Conservation (phyloP, 805 yeast genomes). For the Cyberlindnera japonica region DNA sequence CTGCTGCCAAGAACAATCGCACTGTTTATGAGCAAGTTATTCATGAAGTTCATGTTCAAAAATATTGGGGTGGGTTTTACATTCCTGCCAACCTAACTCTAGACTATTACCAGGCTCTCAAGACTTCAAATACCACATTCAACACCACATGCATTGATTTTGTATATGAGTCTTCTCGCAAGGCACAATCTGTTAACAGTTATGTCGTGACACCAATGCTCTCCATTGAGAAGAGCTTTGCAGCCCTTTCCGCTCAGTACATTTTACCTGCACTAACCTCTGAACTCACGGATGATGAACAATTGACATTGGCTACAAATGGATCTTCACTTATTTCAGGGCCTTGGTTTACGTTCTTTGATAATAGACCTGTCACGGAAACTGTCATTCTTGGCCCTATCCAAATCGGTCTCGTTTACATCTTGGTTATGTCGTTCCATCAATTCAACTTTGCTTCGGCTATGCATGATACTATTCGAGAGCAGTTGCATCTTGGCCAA, state of each 20-base stretch:
- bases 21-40: conserved; percentile 33
- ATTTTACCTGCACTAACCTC: conserved; percentile 9
- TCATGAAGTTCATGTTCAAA: conserved; percentile 44
- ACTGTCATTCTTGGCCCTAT: conserved; percentile 53
- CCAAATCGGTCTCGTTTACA: conserved; percentile 65
- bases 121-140: conserved; percentile 10
- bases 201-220: conserved; percentile 40
- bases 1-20: conserved; percentile 10
- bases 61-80: conserved; percentile 57
- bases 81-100: conserved; percentile 44
- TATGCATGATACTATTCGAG: conserved; percentile 39
- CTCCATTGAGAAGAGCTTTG: conserved; percentile 12
- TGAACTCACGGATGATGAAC: conserved; percentile 14
- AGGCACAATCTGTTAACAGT: conserved; percentile 39
- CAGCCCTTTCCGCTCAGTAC: conserved; percentile 20
- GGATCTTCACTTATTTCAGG: conserved; percentile 24
- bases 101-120: conserved; percentile 20
- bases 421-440: conserved; percentile 65
- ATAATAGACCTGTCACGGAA: conserved; percentile 41
- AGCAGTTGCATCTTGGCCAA: no score
- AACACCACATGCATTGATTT: conserved; percentile 28
- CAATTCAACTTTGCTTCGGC: conserved; percentile 35
- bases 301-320: conserved; percentile 20
- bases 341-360: conserved; percentile 28
- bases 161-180: conserved; percentile 59